phyloP scores from a whole-genome alignment of 2,329 filamentous ascomycete genomes.

The Curvularia lunata region DNA sequence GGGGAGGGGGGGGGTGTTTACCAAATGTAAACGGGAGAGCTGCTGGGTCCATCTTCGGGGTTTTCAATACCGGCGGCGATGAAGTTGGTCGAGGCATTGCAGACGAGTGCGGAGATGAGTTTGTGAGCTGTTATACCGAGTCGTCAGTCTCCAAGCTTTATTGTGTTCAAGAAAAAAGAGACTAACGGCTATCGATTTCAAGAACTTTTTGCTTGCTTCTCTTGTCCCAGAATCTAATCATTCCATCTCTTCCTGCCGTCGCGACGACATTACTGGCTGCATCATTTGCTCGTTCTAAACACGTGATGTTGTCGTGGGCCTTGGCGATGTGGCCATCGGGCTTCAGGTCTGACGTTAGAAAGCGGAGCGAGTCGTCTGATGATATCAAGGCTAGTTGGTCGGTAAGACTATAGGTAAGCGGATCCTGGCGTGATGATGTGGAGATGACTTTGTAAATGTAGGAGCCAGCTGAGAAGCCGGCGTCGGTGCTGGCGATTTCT shows the following conservation, averaged over 20 bases:
- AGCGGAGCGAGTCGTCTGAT: conserved; percentile 72
- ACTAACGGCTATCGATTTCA: conserved; percentile 46
- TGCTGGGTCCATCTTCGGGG: conserved; percentile 56
- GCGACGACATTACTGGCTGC: conserved; percentile 62
- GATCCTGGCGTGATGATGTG: conserved; percentile 40
- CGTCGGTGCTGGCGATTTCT: conserved; percentile 27
- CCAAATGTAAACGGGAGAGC: conserved; percentile 50
- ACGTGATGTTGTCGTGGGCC: conserved; percentile 68
- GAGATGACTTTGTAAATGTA: conserved; percentile 50
- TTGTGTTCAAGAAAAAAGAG: not conserved
- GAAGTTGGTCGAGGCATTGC: conserved; percentile 62
- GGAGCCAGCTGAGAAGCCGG: conserved; percentile 41
- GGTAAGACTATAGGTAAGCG: conserved; percentile 39
- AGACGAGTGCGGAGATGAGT: conserved; percentile 69
- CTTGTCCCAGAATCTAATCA: conserved; percentile 70
- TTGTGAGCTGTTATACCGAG: conserved; percentile 50
- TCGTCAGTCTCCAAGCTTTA: conserved; percentile 31
- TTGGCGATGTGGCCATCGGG: conserved; percentile 58
- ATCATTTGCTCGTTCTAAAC: conserved; percentile 63
- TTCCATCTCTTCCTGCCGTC: conserved; percentile 75
- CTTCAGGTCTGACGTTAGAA: conserved; percentile 65
- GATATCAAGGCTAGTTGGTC: conserved; percentile 65
- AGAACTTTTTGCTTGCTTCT: conserved; percentile 58
- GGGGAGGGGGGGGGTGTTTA: conserved; percentile 16
- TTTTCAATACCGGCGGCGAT: conserved; percentile 78